Evolutionary conservation across 2,329 filamentous ascomycete genomes (phyloP), one percentile per base, ranked within the genome.

Genomic region (Nannizzia gypsea): DNA sequence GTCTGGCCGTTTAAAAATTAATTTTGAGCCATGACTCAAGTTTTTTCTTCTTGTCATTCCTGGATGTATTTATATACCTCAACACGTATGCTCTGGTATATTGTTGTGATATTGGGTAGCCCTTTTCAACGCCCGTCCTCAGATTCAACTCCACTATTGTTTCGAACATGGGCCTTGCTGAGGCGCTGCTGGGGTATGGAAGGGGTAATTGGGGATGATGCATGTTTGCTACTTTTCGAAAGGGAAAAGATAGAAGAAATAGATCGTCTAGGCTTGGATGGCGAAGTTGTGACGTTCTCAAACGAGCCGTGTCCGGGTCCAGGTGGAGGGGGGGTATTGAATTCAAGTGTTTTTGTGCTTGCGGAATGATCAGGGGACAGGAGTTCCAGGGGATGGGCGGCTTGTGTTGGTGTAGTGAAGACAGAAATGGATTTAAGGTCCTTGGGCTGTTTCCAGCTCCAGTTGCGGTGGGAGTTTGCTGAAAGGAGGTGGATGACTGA

Each of bases 401-500:
- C 31, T 36, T 26, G 28, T 54, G 24, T 31, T n/a, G 50, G 26
- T 31, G 28, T 15, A 34, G 50, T 17, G 15, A 54, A 54, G 4
- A 28, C 15, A 34, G 50, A 17, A 31, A 54, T 54, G 26, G n/a
- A 34, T 54, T 54, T 54, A 9, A 17, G 6, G n/a, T 54, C 50
- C 50, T 54, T 54, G 28, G 24, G 24, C 31, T 54, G 50, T 34
- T 54, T 54, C 50, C 50, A 54, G 50, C 50, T 54, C 50, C 50
- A 54, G 26, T 31, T 34, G 15, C 28, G 24, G n/a, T 26, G 50
- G 11, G 13, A 34, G 20, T 34, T 54, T 54, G 22, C 50, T 34
- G 50, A 54, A 17, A 54, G 50, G 3, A 54, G 50, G 26, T 54
- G 50, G 50, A 54, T 54, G 50, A 54, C 50, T 54, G 50, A 54